Base-by-base conservation (phyloP, 768 basidiomycete species). In the Boletus tylopilopsis region DNA sequence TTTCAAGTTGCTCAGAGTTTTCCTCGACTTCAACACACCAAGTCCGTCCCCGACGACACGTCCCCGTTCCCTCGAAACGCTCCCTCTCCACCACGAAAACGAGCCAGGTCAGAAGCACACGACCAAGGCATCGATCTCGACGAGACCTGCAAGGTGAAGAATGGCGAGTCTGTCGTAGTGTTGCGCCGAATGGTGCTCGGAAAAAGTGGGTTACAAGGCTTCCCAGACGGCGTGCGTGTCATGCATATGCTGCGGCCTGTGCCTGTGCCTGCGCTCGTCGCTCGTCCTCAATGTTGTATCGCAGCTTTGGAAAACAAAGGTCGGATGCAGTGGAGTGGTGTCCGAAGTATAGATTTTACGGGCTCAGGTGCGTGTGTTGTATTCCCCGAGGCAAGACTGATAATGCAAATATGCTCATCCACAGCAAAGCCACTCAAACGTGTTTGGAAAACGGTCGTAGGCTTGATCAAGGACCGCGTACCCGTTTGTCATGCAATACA, bases 401-500 rank as follows among this genome's bases (percentile, higher is more conserved):
- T 30, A 12, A 13, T 30, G 4, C 29, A 12, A 22, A 36, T 18
- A n/a, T 30, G 21, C 0, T n/a, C 19, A 1, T 44, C 6, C 22
- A 4, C 46, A 90, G 93, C 93, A 1, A 85, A 81, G 56, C 70
- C 81, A 0, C 96, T 96, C 60, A 78, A 76, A 6, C 82, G 87
- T 39, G 78, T 96, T 0, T 94, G 95, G 64, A 77, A 83, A 59
- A 71, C 76, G 40, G 90, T 95, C 0, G 81, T 90, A 0, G 83
- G 79, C 33, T 58, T 97, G 16, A 63, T 95, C 13, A 80, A 88
- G 53, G 90, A 85, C 46, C 76, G 85, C 41, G 79, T 94, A 36
- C 66, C 98, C 12, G 76, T 98, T 8, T 95, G 94, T 2, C 96
- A 98, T 64, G 94, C 95, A 0, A 74, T 99, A 6, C 76, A 84